Conservation (phyloP, 441 rosid genomes). For the Capsella rubella region DNA sequence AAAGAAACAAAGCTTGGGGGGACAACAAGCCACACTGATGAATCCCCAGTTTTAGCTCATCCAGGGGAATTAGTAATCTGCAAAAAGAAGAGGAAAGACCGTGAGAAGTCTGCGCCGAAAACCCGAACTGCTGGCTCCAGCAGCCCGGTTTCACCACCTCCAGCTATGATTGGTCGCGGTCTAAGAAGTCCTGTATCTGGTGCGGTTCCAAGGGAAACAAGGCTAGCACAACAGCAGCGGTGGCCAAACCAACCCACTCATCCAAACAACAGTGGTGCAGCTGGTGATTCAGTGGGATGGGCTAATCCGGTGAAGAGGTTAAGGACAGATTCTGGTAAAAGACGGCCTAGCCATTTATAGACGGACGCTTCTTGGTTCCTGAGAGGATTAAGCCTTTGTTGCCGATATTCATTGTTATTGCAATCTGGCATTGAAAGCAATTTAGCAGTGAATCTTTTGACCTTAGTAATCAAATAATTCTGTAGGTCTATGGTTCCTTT, state of each 20-base stretch:
- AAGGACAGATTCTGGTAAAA: constrained; percentile 94
- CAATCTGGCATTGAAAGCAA: constrained; percentile 31
- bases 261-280: constrained; percentile 57
- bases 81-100: constrained; percentile 98
- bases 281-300: constrained; percentile 85
- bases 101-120: constrained; percentile 78
- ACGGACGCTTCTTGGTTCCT: constrained; percentile 7
- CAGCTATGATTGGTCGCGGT: constrained; percentile 66
- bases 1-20: constrained; percentile 68
- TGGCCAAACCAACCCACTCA: constrained; percentile 74
- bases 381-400: constrained; percentile 39
- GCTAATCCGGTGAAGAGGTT: constrained; percentile 98
- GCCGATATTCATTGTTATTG: constrained; percentile 20
- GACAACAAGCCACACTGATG: constrained; percentile 58
- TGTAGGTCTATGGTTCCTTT: constrained; percentile 23
- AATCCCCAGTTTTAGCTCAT: constrained; percentile 71
- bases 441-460: constrained; percentile 29
- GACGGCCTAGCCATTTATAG: constrained; percentile 93
- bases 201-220: constrained; percentile 62
- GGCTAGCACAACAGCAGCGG: constrained; percentile 72
- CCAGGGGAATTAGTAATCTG: constrained; percentile 96
- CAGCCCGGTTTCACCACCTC: constrained; percentile 88
- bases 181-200: constrained; percentile 63
- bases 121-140: constrained; percentile 71
- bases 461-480: constrained; percentile 39